A percentile compares a stretch with the other conserved stretches of the same genome.
Evolutionary conservation across 2,329 filamentous ascomycete species (phyloP).

Genomic region (Malbranchea zuffiana): DNA sequence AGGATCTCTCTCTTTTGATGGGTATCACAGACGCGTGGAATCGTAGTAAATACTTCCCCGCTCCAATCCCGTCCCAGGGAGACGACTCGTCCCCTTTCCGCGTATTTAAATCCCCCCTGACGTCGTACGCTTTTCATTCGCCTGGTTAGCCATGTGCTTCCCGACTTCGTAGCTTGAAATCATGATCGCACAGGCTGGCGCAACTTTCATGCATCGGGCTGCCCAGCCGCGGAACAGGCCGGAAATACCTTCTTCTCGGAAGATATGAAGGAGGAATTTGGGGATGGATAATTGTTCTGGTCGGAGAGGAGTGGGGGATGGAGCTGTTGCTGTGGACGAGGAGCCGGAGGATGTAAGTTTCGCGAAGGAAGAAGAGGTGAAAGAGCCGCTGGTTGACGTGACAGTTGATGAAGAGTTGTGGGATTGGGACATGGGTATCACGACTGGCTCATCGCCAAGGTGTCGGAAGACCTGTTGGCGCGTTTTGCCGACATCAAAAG

Average conservation of each 20-base stretch:
- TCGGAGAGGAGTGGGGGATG: conserved; percentile 21
- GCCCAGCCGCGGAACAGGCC: conserved; percentile 90
- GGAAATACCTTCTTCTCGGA: conserved; percentile 65
- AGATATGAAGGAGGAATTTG: conserved; percentile 81
- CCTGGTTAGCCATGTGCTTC: conserved; percentile 69
- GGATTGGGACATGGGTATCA: conserved; percentile 14
- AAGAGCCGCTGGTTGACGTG: conserved; percentile 8
- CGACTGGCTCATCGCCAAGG: conserved; percentile 29
- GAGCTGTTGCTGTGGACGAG: neutral
- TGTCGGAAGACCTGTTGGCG: conserved; percentile 75
- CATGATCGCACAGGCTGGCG: conserved; percentile 96
- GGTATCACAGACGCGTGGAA: no score
- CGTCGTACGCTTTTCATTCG: conserved; percentile 59
- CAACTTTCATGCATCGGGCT: conserved; percentile 83
- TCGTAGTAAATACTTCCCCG: no score
- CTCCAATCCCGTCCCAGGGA: no score
- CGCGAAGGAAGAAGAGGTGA: conserved; percentile 11
- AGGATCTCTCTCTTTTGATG: no score
- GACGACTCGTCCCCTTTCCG: no score
- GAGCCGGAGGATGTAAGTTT: conserved; percentile 1
- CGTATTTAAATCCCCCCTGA: no score
- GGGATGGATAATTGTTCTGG: conserved; percentile 73
- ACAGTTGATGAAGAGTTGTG: neutral
- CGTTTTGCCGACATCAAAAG: conserved; percentile 96
- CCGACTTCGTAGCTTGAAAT: conserved; percentile 96